Evolutionary conservation across 495 filamentous ascomycete species (phyloP), one percentile per base, ranked within the genome.

Genomic region (Talaromyces ruber): DNA sequence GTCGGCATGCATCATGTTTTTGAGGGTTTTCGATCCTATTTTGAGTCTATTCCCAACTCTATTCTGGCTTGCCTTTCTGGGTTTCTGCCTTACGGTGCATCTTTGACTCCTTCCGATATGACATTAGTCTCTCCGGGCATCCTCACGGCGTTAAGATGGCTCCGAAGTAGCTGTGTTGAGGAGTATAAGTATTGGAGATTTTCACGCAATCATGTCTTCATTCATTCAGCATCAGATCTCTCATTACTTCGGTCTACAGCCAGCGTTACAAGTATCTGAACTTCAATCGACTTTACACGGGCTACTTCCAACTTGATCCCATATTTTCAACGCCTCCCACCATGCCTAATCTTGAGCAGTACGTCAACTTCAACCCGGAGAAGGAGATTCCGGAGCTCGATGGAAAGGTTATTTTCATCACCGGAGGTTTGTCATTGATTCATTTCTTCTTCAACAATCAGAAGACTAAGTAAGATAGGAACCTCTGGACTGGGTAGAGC

Each of bases 401-500:
- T 21, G 73, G 69, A 34, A 79, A 72, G 59, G 74, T 80, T n/a
- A 74, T 82, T 29, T 68, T 81, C 30, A 66, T 82, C 22, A 82
- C 79, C 3, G 79, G 74, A 12, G 74, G 76, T 74, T 51, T 18
- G 67, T 62, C n/a, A 45, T 53, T 45, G 61, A 43, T 21, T 32
- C 21, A 14, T 18, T 25, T 11, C 21, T 21, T 57, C 12, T 34
- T 51, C 11, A 26, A 14, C 11, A 26, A n/a, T 25, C 28, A 28
- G n/a, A 29, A 22, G 7, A 34, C 39, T 25, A 21, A 32, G 34
- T 29, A 4, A 7, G 8, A 54, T 51, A 77, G 84, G 83, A 54
- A 88, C 81, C 55, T 71, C 76, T 29, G 87, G 87, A 0, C 72
- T 88, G 0, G 85, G 86, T 47, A 81, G 79, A 64, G 79, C 82